phyloP scores from a whole-genome alignment of 78 protist genomes.

The Dictyostelium discoideum region dicty_2.7 NC_007088.5:4747001-4747500 shows the following conservation, averaged over 20 bases:
- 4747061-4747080: slow-evolving; percentile 33
- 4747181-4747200: slow-evolving; percentile 29
- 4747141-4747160: slow-evolving; percentile 21
- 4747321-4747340: not conserved
- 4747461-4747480: not conserved
- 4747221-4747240: slow-evolving; percentile 29
- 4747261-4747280: slow-evolving; percentile 23
- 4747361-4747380: slow-evolving; percentile 29
- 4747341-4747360: slow-evolving; percentile 23
- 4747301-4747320: not conserved
- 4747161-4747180: slow-evolving; percentile 6
- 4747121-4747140: slow-evolving; percentile 14
- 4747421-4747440: not conserved
- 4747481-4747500: not conserved
- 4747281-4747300: not conserved
- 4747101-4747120: not conserved
- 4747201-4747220: not conserved
- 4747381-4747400: not conserved
- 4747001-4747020: not conserved
- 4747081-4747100: not conserved
- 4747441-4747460: not conserved
- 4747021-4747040: slow-evolving; percentile 8
- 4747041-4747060: not conserved
- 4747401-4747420: not conserved
- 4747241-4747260: not conserved